Evolutionary conservation across 2,329 filamentous ascomycete genomes (phyloP).

Genomic region (Apiospora marii): DNA sequence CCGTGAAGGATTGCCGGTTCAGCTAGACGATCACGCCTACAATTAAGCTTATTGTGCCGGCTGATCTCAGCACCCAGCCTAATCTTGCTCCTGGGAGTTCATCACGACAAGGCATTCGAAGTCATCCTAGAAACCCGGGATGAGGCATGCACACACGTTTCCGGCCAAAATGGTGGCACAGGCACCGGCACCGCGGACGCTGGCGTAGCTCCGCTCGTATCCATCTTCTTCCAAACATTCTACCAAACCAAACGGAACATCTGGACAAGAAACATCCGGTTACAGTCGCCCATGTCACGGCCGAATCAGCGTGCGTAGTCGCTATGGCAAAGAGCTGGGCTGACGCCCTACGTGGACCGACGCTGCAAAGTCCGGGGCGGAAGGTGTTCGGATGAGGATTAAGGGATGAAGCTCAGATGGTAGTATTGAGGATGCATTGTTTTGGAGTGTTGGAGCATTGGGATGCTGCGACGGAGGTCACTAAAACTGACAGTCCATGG

Average conservation of each 20-base stretch:
- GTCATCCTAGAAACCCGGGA: neutral
- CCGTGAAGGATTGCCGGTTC: neutral
- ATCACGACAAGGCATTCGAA: neutral
- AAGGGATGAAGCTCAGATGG: slow-evolving; percentile 9
- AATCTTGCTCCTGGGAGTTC: neutral
- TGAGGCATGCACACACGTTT: neutral
- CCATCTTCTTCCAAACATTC: neutral
- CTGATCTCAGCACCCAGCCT: neutral
- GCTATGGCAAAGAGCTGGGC: neutral
- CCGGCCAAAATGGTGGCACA: neutral
- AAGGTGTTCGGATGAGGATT: neutral
- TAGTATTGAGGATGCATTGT: slow-evolving; percentile 2
- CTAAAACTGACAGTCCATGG: neutral
- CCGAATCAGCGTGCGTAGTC: neutral
- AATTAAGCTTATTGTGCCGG: slow-evolving; percentile 7
- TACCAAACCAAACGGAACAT: slow-evolving; percentile 19
- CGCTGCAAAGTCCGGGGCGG: neutral
- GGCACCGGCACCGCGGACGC: neutral
- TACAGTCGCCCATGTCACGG: neutral
- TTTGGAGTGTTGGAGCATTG: neutral
- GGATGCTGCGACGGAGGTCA: neutral
- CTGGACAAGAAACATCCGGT: slow-evolving; percentile 9
- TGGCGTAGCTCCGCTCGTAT: neutral
- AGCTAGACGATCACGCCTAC: neutral
- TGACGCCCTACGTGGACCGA: neutral